Percentiles rank a stretch among this genome's conserved stretches.
These are phyloP conservation scores for Hygrocybe coccinea DNA, from an alignment of 768 basidiomycete genomes.

Conservation along the genomic window DNA sequence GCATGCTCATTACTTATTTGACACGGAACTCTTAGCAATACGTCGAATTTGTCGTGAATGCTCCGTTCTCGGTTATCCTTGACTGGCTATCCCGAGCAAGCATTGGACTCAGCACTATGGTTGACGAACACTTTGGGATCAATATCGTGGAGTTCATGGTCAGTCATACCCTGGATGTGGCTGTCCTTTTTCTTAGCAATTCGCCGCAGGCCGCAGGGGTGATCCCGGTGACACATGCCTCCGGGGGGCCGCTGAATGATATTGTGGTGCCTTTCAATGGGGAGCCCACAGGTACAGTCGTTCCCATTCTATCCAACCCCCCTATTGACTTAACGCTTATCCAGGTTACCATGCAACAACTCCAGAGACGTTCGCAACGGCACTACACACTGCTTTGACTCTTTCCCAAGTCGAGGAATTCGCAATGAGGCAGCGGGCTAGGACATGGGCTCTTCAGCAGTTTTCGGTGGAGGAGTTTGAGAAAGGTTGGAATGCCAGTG, in stretches of 20 bases:
- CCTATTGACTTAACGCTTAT: not conserved
- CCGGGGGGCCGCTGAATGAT: conserved; percentile 86
- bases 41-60: conserved; percentile 80
- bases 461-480: conserved; percentile 80
- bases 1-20: too few species aligned
- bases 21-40: conserved; percentile 43
- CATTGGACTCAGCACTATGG: conserved; percentile 92
- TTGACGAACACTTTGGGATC: conserved; percentile 98
- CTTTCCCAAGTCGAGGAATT: conserved; percentile 50
- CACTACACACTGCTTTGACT: conserved; percentile 58
- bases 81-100: conserved; percentile 67
- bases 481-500: conserved; percentile 63
- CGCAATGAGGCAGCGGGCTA: conserved; percentile 63
- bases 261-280: conserved; percentile 81
- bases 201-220: conserved; percentile 78
- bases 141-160: conserved; percentile 98
- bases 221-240: conserved; percentile 87
- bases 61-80: conserved; percentile 66
- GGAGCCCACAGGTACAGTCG: conserved; percentile 54
- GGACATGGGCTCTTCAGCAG: conserved; percentile 62
- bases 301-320: not conserved
- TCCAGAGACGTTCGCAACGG: conserved; percentile 58
- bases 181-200: not conserved
- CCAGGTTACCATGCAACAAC: conserved; percentile 77
- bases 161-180: conserved; percentile 17